phyloP scores from a whole-genome alignment of 179 eudicot species.

The Drosera spatulata region DNA sequence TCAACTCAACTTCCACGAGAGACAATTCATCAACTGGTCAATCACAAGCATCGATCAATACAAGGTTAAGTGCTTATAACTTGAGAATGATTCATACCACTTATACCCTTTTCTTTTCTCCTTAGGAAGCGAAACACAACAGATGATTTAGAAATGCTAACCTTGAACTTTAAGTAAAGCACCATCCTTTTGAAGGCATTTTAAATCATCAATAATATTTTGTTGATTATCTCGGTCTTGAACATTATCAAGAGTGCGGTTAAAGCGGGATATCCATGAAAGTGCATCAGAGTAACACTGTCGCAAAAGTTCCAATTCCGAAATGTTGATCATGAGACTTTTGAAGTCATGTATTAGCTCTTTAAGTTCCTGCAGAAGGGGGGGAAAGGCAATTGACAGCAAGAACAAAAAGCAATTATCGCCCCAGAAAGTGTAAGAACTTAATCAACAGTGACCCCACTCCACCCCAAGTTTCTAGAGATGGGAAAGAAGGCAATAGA shows the following conservation, averaged over 20 bases:
- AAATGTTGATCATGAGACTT: conserved; percentile 45
- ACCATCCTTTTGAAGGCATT: conserved; percentile 55
- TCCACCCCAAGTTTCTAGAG: too few species aligned
- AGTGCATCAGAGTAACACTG: conserved; percentile 56
- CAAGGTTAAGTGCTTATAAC: neutral
- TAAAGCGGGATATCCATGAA: conserved; percentile 67
- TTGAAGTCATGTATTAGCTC: conserved; percentile 45
- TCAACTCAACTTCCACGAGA: conserved; percentile 58
- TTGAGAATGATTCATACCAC: too few species aligned
- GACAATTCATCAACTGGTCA: conserved; percentile 53
- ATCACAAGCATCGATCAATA: conserved; percentile 11
- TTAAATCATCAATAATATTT: conserved; percentile 54
- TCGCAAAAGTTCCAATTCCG: conserved; percentile 57
- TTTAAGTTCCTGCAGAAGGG: conserved; percentile 55
- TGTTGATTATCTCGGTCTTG: conserved; percentile 61
- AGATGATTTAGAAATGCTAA: conserved; percentile 9
- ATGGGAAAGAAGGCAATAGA: neutral
- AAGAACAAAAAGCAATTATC: neutral
- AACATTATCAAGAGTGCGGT: conserved; percentile 26
- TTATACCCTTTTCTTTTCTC: too few species aligned
- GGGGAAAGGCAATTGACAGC: too few species aligned
- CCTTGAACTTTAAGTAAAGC: conserved; percentile 60
- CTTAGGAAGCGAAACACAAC: too few species aligned
- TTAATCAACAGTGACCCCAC: too few species aligned
- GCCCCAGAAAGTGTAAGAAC: neutral